Evolutionary conservation across 1,284 basidiomycete genomes (phyloP), one percentile per base, ranked within the genome.

Genomic region (Melampsora americana): DNA sequence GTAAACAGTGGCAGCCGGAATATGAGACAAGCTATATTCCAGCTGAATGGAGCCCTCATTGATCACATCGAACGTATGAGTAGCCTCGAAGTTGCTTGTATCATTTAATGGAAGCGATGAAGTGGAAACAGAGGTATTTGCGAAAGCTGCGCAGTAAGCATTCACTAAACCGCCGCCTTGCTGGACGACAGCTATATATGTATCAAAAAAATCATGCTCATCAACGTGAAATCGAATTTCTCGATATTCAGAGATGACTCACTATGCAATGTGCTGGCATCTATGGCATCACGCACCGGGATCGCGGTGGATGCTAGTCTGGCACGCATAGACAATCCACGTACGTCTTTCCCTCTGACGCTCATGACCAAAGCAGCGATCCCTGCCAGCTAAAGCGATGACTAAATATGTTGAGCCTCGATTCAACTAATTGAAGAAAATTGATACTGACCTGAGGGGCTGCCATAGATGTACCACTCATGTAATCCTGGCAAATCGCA

Each of bases 131-230:
- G 73, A 35, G n/a, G 59, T 76, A 35, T 76, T 76, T 23, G 73
- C 46, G 56, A 69, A 76, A 1, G 67, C 73, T 11, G 73, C 73
- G 26, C 73, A 76, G 32, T 61, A 76, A 20, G 73, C 73, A 69
- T 76, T 69, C 23, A 69, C 73, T 20, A 76, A 30, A 56, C 73
- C 73, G 23, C 66, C 66, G 12, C 73, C 73, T 69, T 76, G 73
- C 50, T 76, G 73, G 12, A 76, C 48, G 20, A 50, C 60, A 46
- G 50, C 73, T 76, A 11, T 35, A 32, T n/a, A 9, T 39, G 35
- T 30, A 39, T 30, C 16, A 35, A 20, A n/a, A 30, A 35, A 9
- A n/a, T n/a, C n/a, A 16, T 20, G 20, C 59, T 30, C n/a, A 32
- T 35, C 4, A 26, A 16, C 23, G 3, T 20, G 9, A 32, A 18